phyloP scores from a whole-genome alignment of 352 stramenopile species.

The Elongisporangium senticosum region DNA sequence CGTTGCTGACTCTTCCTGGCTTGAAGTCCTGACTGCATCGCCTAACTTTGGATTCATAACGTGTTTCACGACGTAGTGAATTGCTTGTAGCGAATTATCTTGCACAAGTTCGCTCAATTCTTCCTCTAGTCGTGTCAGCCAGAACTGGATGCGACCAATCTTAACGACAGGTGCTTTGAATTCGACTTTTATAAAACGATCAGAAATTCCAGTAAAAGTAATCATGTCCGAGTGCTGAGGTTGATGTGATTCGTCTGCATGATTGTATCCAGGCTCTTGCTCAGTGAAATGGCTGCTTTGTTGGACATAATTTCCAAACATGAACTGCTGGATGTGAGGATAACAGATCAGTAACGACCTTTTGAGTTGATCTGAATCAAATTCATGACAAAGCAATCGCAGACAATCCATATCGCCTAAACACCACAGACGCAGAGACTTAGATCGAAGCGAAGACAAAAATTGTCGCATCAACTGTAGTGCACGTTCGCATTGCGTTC shows the following conservation, averaged over 20 bases:
- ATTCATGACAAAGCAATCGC: slow-evolving; percentile 31
- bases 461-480: slow-evolving; percentile 35
- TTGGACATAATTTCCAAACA: not conserved
- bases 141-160: slow-evolving; percentile 62
- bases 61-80: slow-evolving; percentile 23
- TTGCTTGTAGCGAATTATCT: slow-evolving; percentile 12
- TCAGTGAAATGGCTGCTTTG: not conserved
- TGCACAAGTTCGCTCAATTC: slow-evolving; percentile 42
- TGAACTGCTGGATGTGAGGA: slow-evolving; percentile 29
- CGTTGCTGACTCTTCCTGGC: not conserved
- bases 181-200: not conserved
- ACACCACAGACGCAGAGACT: slow-evolving; percentile 32
- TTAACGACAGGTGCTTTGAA: slow-evolving; percentile 46
- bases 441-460: slow-evolving; percentile 24
- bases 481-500: slow-evolving; percentile 29
- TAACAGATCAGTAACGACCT: slow-evolving; percentile 31
- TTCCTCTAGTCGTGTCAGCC: slow-evolving; percentile 55
- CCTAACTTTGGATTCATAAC: slow-evolving; percentile 2
- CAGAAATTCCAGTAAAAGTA: slow-evolving; percentile 2
- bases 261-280: too few relatives aligned
- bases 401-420: slow-evolving; percentile 36
- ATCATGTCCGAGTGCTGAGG: slow-evolving; percentile 2
- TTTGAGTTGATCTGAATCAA: slow-evolving; percentile 22
- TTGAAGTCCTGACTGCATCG: not conserved
- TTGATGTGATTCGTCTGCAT: not conserved